A percentile compares a stretch with the other conserved stretches of the same genome.
Conservation (phyloP, 345 rosid species). For the Eutrema heterophyllum region DNA sequence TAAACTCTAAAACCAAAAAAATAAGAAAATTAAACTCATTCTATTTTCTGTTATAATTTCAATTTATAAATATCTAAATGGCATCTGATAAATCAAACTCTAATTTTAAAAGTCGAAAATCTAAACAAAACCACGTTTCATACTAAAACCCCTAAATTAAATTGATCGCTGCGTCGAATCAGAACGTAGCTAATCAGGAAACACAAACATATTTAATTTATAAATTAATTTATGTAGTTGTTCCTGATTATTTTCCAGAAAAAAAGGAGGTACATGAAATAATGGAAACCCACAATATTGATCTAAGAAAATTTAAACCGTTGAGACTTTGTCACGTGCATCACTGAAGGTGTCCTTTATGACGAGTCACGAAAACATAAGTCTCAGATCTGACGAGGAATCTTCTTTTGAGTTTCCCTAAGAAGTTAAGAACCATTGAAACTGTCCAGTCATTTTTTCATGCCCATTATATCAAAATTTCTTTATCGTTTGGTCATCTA, state of each 20-base stretch:
- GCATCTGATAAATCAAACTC: too few relatives aligned
- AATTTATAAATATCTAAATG: too few relatives aligned
- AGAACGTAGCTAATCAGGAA: too few relatives aligned
- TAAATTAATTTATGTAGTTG: too few relatives aligned
- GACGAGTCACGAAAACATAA: slow-evolving; percentile 3
- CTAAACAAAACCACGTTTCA: too few relatives aligned
- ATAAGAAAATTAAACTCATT: too few relatives aligned
- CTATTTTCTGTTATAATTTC: too few relatives aligned
- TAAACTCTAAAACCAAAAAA: too few relatives aligned
- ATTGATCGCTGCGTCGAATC: too few relatives aligned
- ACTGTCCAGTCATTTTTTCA: not conserved
- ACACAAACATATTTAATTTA: too few relatives aligned
- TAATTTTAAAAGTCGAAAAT: too few relatives aligned
- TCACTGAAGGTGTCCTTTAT: not conserved
- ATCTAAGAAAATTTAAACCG: not conserved
- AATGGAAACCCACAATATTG: not conserved
- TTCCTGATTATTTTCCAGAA: not conserved
- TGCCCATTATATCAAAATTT: not conserved
- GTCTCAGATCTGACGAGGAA: slow-evolving; percentile 2
- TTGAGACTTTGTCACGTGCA: not conserved
- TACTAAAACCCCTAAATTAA: too few relatives aligned
- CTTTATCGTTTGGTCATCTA: not conserved
- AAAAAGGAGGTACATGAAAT: not conserved
- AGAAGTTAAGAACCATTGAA: not conserved
- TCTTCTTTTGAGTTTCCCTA: slow-evolving; percentile 4